phyloP scores from a whole-genome alignment of 2,329 filamentous ascomycete species.

The Drechslerella dactyloides region DNA sequence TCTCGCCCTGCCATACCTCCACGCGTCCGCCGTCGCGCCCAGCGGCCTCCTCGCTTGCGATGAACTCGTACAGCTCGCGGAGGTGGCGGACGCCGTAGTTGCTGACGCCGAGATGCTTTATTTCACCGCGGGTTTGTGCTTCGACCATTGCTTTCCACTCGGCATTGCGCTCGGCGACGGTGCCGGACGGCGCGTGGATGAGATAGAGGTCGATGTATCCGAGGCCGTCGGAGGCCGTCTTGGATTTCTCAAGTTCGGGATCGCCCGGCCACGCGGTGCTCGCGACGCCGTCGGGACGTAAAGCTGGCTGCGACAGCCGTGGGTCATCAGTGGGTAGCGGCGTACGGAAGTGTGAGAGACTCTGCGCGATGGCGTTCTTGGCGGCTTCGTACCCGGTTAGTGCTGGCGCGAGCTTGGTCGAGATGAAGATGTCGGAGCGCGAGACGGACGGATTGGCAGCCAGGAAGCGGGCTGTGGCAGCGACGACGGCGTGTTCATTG shows the following conservation, averaged over 20 bases:
- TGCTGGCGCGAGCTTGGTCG: conserved; percentile 66
- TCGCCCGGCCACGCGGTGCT: conserved; percentile 27
- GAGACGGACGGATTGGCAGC: conserved; percentile 60
- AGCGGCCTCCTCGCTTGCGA: conserved; percentile 60
- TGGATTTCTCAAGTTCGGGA: conserved; percentile 1
- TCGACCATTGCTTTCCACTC: conserved; percentile 71
- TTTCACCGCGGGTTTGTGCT: conserved; percentile 67
- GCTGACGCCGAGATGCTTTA: conserved; percentile 69
- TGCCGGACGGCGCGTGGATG: conserved; percentile 69
- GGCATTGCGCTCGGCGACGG: conserved; percentile 64
- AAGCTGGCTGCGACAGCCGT: conserved; percentile 32
- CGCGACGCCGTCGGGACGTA: conserved; percentile 21
- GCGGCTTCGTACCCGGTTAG: conserved; percentile 69
- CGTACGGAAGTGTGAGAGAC: conserved; percentile 43
- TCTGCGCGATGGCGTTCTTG: conserved; percentile 57
- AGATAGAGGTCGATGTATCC: conserved; percentile 57
- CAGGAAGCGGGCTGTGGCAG: conserved; percentile 61
- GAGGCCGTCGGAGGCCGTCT: conserved; percentile 25
- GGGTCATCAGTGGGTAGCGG: conserved; percentile 27
- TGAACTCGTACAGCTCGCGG: conserved; percentile 67
- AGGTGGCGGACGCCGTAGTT: conserved; percentile 71
- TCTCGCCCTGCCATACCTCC: conserved; percentile 84
- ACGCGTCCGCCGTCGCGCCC: conserved; percentile 70
- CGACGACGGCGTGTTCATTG: conserved; percentile 65
- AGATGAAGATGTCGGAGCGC: conserved; percentile 68